Evolutionary conservation across 1,284 basidiomycete genomes (phyloP).

Genomic region (Cutaneotrichosporon cyanovorans): DNA sequence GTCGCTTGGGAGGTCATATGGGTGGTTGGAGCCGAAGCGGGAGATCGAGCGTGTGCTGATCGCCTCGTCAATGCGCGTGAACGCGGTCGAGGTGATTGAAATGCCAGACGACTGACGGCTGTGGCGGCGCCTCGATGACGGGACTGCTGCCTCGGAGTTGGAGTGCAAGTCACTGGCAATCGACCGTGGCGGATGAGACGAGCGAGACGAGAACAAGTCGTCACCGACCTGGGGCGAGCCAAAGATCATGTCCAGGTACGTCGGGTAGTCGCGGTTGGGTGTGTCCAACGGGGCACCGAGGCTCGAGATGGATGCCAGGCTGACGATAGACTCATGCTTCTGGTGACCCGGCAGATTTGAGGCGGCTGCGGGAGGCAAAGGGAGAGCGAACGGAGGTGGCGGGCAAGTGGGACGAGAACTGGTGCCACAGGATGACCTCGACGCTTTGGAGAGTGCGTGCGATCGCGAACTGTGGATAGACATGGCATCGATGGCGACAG

Average conservation of each 20-base stretch:
- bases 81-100: constrained; percentile 33
- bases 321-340: constrained; percentile 57
- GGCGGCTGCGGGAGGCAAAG: neutral
- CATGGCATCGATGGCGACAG: no score
- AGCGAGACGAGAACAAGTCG: no score
- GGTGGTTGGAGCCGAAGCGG: no score
- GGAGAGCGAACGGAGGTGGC: constrained; percentile 10
- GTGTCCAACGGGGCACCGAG: constrained; percentile 65
- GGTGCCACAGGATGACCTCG: neutral
- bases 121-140: constrained; percentile 28
- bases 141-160: no score
- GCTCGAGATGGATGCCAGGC: constrained; percentile 72
- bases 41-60: no score
- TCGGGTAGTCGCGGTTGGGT: constrained; percentile 65
- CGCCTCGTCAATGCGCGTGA: no score
- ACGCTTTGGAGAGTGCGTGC: constrained; percentile 21
- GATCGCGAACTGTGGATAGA: no score
- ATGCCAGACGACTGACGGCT: constrained; percentile 50
- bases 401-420: neutral
- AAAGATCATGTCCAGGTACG: constrained; percentile 52
- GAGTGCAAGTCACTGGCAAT: no score
- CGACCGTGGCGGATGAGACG: no score
- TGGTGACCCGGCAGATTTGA: constrained; percentile 13
- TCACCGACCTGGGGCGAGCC: constrained; percentile 22
- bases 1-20: no score